These are phyloP conservation scores for Penstemon eatonii DNA, from an alignment of 257 asterid species.

Conservation along the genomic window DNA sequence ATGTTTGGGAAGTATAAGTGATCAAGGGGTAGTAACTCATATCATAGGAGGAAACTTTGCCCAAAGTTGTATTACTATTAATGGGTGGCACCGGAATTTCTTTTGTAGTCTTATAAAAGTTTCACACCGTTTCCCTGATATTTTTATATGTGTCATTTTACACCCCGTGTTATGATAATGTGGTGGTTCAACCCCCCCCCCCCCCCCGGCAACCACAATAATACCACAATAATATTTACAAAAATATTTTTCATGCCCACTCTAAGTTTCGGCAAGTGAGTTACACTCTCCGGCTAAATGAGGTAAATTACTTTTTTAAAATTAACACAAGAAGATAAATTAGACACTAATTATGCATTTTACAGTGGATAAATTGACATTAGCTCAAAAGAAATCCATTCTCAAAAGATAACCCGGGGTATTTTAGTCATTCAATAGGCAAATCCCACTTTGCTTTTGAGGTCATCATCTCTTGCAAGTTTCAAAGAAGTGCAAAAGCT, in stretches of 20 bases:
- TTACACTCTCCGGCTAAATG: too few relatives aligned
- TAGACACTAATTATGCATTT: neutral
- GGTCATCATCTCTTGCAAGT: slow-evolving; percentile 29
- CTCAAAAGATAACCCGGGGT: neutral
- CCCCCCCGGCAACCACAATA: too few relatives aligned
- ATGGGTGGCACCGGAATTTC: neutral
- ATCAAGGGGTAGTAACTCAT: slow-evolving; percentile 7
- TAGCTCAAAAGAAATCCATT: neutral
- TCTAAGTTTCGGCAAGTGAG: too few relatives aligned
- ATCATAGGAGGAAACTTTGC: slow-evolving; percentile 1
- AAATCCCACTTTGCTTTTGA: slow-evolving; percentile 27
- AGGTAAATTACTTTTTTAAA: neutral
- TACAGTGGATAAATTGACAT: neutral
- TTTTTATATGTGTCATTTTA: too few relatives aligned
- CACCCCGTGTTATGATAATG: too few relatives aligned
- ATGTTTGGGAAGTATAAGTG: neutral
- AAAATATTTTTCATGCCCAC: too few relatives aligned
- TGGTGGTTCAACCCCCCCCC: too few relatives aligned
- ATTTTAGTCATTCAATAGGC: slow-evolving; percentile 21
- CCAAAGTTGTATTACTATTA: neutral
- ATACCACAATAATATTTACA: too few relatives aligned
- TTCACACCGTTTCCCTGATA: too few relatives aligned
- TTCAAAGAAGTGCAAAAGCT: neutral
- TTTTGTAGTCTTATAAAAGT: too few relatives aligned
- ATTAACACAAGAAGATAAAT: neutral